These are phyloP conservation scores for Nepenthes alata DNA, from an alignment of 179 eudicot genomes.

Conservation along the genomic window DNA sequence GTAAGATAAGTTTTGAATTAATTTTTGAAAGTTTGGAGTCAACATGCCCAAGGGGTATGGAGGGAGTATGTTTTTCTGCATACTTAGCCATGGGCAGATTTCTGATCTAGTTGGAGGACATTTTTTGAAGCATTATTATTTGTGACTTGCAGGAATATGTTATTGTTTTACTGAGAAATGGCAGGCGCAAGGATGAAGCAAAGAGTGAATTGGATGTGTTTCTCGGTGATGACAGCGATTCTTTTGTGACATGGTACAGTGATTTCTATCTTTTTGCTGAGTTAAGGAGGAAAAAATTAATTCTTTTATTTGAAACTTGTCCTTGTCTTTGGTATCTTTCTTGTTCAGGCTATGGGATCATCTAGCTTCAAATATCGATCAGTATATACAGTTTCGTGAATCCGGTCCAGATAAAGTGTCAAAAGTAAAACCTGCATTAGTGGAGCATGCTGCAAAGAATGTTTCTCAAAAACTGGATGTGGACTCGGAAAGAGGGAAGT, in stretches of 20 bases:
- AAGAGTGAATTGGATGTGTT: slow-evolving; percentile 83
- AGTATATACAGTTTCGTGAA: slow-evolving; percentile 30
- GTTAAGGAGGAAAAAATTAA: too few relatives aligned
- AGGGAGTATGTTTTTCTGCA: too few relatives aligned
- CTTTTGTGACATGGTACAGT: slow-evolving; percentile 75
- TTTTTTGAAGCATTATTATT: neutral
- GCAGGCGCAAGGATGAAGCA: slow-evolving; percentile 77
- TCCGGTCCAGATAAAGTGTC: slow-evolving; percentile 26
- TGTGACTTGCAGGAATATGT: slow-evolving; percentile 66
- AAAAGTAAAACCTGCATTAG: slow-evolving; percentile 26
- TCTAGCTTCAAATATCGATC: slow-evolving; percentile 56
- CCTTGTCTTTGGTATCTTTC: neutral
- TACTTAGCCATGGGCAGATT: neutral
- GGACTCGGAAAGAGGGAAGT: slow-evolving; percentile 31
- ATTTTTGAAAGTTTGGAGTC: too few relatives aligned
- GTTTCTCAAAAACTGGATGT: slow-evolving; percentile 23
- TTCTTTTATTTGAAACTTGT: too few relatives aligned
- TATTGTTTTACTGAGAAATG: slow-evolving; percentile 83
- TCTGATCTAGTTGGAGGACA: neutral
- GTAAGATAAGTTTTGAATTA: too few relatives aligned
- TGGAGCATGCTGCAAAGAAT: slow-evolving; percentile 21
- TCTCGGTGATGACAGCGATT: slow-evolving; percentile 73
- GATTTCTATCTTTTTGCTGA: neutral
- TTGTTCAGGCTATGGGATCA: slow-evolving; percentile 91
- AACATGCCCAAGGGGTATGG: too few relatives aligned